A percentile compares a stretch with the other conserved stretches of the same genome.
These are phyloP conservation scores for Chlorella vulgaris DNA, from an alignment of 139 green algal genomes.

Conservation along the genomic window DNA sequence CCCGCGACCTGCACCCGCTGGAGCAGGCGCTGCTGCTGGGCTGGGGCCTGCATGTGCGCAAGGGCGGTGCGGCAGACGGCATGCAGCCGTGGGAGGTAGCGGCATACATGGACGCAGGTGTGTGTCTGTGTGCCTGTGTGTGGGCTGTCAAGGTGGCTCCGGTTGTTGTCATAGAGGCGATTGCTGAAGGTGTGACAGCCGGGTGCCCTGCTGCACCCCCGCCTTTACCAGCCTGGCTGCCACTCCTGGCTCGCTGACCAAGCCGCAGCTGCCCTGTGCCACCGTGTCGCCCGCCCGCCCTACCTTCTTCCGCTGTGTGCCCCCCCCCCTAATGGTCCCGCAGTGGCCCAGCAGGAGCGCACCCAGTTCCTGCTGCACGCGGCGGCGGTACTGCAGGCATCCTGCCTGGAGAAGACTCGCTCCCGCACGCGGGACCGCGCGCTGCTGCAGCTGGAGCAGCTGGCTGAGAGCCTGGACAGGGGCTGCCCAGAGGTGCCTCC, in stretches of 20 bases:
- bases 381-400: constrained; percentile 50
- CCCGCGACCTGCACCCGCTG: constrained; percentile 38
- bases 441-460: constrained; percentile 71
- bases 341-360: constrained; percentile 67
- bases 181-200: too few species aligned
- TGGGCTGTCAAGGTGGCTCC: too few species aligned
- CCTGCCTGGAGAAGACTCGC: constrained; percentile 74
- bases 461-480: constrained; percentile 49
- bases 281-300: too few species aligned
- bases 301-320: not conserved
- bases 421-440: constrained; percentile 79
- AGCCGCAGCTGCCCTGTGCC: too few species aligned
- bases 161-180: too few species aligned
- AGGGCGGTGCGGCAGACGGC: constrained; percentile 61
- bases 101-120: constrained; percentile 75
- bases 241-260: too few species aligned
- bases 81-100: constrained; percentile 74
- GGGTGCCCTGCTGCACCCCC: too few species aligned
- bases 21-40: constrained; percentile 83
- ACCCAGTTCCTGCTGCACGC: constrained; percentile 46
- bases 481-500: not conserved
- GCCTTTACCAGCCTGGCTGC: too few species aligned
- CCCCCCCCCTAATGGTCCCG: too few species aligned
- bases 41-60: constrained; percentile 60
- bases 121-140: not conserved